Conservation (phyloP, 371 early-diverging fungal species). For the Mucor piriformis region DNA sequence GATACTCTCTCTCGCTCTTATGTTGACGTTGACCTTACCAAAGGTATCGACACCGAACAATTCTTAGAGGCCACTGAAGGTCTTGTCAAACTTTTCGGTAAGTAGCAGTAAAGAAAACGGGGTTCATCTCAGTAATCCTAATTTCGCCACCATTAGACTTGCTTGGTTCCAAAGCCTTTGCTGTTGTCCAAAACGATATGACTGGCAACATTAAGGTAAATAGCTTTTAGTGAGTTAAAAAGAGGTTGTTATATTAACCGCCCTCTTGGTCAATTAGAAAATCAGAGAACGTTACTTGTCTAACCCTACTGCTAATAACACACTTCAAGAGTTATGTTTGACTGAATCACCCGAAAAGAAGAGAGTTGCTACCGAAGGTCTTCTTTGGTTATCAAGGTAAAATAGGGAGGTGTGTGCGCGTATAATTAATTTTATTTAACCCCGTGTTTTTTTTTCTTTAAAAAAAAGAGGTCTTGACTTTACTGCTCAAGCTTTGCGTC, state of each 20-base stretch:
- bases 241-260: no score
- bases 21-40: slow-evolving; percentile 68
- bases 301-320: slow-evolving; percentile 70
- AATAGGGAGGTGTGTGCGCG: background rate
- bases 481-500: slow-evolving; percentile 78
- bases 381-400: slow-evolving; percentile 93
- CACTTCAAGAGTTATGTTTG: slow-evolving; percentile 79
- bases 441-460: no score
- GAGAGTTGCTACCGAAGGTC: slow-evolving; percentile 85
- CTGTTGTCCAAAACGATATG: slow-evolving; percentile 87
- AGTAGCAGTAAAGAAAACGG: slow-evolving; percentile 16
- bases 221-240: no score
- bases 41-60: slow-evolving; percentile 78
- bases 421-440: no score
- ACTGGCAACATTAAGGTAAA: slow-evolving; percentile 85
- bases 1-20: slow-evolving; percentile 69
- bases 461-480: slow-evolving; percentile 81
- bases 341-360: slow-evolving; percentile 79
- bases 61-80: slow-evolving; percentile 89
- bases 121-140: no score
- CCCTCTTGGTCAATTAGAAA: slow-evolving; percentile 81
- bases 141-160: no score
- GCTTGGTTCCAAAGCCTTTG: slow-evolving; percentile 78
- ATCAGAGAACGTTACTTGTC: slow-evolving; percentile 73
- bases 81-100: slow-evolving; percentile 85